These are phyloP conservation scores for Mycena crocata DNA, from an alignment of 768 basidiomycete genomes.

Conservation along the genomic window DNA sequence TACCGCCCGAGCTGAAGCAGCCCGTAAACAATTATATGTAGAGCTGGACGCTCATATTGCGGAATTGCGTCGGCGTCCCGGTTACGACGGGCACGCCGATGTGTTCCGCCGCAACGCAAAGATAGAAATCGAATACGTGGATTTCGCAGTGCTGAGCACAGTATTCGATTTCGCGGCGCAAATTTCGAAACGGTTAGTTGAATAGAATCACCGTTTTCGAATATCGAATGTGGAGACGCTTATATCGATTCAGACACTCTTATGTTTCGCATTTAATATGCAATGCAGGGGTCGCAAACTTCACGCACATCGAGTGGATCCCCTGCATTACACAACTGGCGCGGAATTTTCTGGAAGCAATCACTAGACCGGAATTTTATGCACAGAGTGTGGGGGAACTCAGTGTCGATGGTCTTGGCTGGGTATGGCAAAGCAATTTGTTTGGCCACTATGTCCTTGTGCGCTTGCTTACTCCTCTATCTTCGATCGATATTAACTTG, in stretches of 20 bases:
- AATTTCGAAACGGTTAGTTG: conserved; percentile 60
- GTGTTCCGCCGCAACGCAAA: conserved; percentile 68
- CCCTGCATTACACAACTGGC: conserved; percentile 60
- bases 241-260: conserved; percentile 63
- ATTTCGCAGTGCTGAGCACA: conserved; percentile 70
- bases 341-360: conserved; percentile 53
- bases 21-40: conserved; percentile 63
- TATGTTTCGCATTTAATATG: conserved; percentile 85
- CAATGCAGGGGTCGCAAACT: conserved; percentile 81
- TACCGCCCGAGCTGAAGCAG: conserved; percentile 69
- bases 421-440: conserved; percentile 87
- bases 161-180: conserved; percentile 72
- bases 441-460: conserved; percentile 87
- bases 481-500: conserved; percentile 10
- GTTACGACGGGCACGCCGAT: conserved; percentile 65
- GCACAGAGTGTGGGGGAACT: conserved; percentile 67
- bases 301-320: conserved; percentile 64
- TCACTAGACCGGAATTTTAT: conserved; percentile 69
- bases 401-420: conserved; percentile 79
- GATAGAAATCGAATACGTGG: conserved; percentile 71
- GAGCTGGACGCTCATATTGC: conserved; percentile 68
- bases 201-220: conserved; percentile 35
- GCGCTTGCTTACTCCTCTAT: conserved; percentile 40
- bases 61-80: conserved; percentile 44
- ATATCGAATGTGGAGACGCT: background rate